Percentiles rank a stretch among this genome's conserved stretches.
Conservation (phyloP, 176 grass and related monocot genomes). For the Oropetium thomaeum region DNA sequence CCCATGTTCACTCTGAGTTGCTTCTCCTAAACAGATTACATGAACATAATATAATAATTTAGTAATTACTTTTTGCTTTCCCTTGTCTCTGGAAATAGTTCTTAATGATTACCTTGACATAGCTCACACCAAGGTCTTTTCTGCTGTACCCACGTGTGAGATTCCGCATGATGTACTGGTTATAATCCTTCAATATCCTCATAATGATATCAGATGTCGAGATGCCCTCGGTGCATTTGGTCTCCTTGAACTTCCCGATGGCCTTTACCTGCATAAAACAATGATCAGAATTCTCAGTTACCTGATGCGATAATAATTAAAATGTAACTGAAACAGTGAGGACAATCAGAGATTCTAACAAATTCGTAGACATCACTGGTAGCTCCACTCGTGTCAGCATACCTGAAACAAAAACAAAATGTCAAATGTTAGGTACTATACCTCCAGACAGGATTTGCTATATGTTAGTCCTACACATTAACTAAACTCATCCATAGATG, state of each 20-base stretch:
- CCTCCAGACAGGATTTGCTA: background rate
- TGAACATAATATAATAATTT: background rate
- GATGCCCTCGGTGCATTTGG: conserved; percentile 77
- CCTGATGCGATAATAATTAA: background rate
- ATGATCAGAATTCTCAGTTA: background rate
- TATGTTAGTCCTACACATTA: background rate
- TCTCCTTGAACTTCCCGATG: conserved; percentile 85
- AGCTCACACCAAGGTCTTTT: conserved; percentile 87
- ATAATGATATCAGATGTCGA: conserved; percentile 92
- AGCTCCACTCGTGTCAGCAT: conserved; percentile 89
- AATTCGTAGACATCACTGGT: conserved; percentile 88
- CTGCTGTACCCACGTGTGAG: conserved; percentile 65
- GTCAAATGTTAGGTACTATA: background rate
- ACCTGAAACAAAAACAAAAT: conserved; percentile 44
- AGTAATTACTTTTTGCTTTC: background rate
- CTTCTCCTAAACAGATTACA: conserved; percentile 60
- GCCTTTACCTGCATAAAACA: conserved; percentile 62
- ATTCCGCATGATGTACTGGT: conserved; percentile 88
- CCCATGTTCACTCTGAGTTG: conserved; percentile 89
- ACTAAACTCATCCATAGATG: background rate
- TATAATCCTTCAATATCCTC: conserved; percentile 94
- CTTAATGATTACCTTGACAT: conserved; percentile 50
- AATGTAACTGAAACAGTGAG: background rate
- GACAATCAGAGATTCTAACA: conserved; percentile 32
- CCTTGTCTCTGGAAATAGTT: background rate